Evolutionary conservation across 2,329 filamentous ascomycete species (phyloP), one percentile per base, ranked within the genome.

Genomic region (Rhynchosporium secalis): DNA sequence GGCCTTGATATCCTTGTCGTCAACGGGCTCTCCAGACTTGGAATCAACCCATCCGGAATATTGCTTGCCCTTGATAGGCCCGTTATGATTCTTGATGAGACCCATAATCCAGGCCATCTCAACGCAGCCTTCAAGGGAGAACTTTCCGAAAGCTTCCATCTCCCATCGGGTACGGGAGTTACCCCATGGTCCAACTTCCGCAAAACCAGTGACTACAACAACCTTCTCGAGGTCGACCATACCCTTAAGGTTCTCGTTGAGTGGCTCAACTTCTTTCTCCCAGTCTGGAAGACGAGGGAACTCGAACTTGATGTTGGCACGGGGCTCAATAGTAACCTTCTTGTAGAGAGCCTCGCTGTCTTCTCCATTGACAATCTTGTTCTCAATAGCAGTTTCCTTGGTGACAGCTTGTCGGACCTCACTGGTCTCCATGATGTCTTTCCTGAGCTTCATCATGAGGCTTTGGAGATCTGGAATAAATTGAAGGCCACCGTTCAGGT

Each of bases 61-160:
- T 68, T 90, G 90, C 80, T 96, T 90, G 75, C 95, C 95, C 81
- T 99, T 99, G 76, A 99, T 86, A 38, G 89, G 88, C 20, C 95
- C 95, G 71, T 98, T 98, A 81, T 96, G 91, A 77, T 99, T 96
- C 83, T 94, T 97, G 81, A 99, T 98, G 64, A 98, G 86, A 74
- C 95, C 95, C 94, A 98, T 99, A 77, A 99, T 92, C 95, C 95
- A 99, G 38, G 95, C 93, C 95, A 99, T 99, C 78, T 99, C 95
- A 64, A 99, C 89, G 73, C 95, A 98, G 36, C 95, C 95, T 77
- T 99, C 96, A 13, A 99, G 86, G 8, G 95, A 98, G 80, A 99
- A 99, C 74, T 96, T 86, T 74, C 95, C 95, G 69, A 93, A 88
- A 1, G 95, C 93, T 77, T 99, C 95, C 94, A 99, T 99, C 81